Evolutionary conservation across 306 rosid species (phyloP).

Genomic region (Malus orientalis): DNA sequence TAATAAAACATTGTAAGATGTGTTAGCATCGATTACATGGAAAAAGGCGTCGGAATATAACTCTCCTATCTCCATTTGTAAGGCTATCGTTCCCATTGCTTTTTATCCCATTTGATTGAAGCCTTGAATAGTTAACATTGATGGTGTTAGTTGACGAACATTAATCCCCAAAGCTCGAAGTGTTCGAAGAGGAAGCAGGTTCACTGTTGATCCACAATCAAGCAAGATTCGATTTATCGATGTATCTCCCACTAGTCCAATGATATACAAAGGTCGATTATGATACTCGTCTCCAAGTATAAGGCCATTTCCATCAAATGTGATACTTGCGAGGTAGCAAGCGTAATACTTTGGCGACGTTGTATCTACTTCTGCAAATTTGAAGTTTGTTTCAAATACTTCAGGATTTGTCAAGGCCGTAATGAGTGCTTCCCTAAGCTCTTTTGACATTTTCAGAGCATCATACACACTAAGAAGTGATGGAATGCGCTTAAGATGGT

Average conservation of each 20-base stretch:
- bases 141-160: neutral
- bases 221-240: neutral
- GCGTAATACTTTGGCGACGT: neutral
- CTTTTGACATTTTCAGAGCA: too few species aligned
- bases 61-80: neutral
- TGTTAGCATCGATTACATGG: neutral
- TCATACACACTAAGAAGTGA: too few species aligned
- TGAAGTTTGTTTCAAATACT: neutral
- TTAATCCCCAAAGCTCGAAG: neutral
- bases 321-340: neutral
- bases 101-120: neutral
- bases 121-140: neutral
- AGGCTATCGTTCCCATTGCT: neutral
- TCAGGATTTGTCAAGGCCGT: neutral
- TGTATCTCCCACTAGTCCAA: neutral
- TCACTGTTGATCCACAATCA: neutral
- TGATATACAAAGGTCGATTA: neutral
- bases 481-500: too few species aligned
- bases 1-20: neutral
- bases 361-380: accelerated
- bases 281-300: neutral
- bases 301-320: neutral
- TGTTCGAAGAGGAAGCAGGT: neutral
- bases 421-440: too few species aligned
- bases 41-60: neutral